phyloP scores from a whole-genome alignment of 2,329 filamentous ascomycete species.

The Dactylonectria macrodidyma region DNA sequence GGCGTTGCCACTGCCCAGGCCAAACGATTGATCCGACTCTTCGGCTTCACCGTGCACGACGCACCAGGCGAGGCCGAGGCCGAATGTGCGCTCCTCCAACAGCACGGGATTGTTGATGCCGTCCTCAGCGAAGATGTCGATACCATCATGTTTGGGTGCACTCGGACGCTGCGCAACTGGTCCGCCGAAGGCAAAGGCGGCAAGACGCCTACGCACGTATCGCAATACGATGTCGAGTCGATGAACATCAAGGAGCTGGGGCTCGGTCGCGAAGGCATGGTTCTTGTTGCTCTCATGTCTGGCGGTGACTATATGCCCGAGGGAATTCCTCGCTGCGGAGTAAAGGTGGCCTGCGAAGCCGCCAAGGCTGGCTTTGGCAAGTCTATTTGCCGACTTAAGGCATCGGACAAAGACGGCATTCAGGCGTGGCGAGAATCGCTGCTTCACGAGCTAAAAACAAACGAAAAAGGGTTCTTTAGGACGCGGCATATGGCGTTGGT shows the following conservation, averaged over 20 bases:
- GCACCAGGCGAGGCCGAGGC: slow-evolving; percentile 97
- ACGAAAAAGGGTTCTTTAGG: slow-evolving; percentile 86
- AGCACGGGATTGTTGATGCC: slow-evolving; percentile 87
- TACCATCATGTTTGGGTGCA: slow-evolving; percentile 96
- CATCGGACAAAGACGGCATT: slow-evolving; percentile 72
- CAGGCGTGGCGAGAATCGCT: slow-evolving; percentile 80
- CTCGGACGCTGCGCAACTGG: slow-evolving; percentile 85
- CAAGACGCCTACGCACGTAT: slow-evolving; percentile 87
- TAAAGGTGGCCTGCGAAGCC: slow-evolving; percentile 91
- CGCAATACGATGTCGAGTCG: slow-evolving; percentile 78
- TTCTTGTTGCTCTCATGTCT: slow-evolving; percentile 93
- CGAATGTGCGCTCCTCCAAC: slow-evolving; percentile 91
- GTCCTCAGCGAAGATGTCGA: slow-evolving; percentile 98
- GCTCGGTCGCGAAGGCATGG: slow-evolving; percentile 89
- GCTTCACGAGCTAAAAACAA: slow-evolving; percentile 83
- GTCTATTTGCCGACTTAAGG: slow-evolving; percentile 77
- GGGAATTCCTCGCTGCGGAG: slow-evolving; percentile 88
- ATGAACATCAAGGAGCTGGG: slow-evolving; percentile 67
- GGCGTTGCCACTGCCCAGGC: slow-evolving; percentile 81
- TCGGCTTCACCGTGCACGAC: slow-evolving; percentile 87
- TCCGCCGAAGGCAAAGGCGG: slow-evolving; percentile 78
- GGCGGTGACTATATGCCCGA: slow-evolving; percentile 95
- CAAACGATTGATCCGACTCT: slow-evolving; percentile 86
- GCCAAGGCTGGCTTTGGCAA: slow-evolving; percentile 89
- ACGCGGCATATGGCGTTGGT: slow-evolving; percentile 80